Percentiles rank a stretch among this genome's conserved stretches.
These are phyloP conservation scores for Corymbia maculata DNA, from an alignment of 345 rosid genomes.

Conservation along the genomic window DNA sequence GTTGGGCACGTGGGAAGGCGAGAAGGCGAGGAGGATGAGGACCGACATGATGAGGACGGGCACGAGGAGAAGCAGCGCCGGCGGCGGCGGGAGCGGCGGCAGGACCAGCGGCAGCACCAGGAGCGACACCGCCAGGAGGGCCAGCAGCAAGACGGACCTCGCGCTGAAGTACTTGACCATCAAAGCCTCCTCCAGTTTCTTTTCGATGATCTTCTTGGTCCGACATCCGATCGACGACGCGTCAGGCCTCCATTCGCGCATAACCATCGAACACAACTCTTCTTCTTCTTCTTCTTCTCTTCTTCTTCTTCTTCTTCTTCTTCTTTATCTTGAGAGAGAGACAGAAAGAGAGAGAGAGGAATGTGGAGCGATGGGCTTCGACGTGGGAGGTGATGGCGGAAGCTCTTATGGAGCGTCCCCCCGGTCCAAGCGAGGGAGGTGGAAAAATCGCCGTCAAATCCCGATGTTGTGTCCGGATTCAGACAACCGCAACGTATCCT, in stretches of 20 bases:
- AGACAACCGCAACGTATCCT: background rate
- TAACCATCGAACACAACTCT: background rate
- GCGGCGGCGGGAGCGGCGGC: conserved; percentile 13
- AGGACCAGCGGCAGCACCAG: conserved; percentile 5
- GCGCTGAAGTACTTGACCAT: background rate
- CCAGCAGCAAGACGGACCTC: background rate
- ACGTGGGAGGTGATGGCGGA: background rate
- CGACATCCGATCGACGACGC: background rate
- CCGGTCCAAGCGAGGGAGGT: background rate
- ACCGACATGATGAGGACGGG: conserved; percentile 6
- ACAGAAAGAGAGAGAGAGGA: background rate
- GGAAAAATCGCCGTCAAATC: background rate
- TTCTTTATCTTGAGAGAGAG: background rate
- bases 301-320: background rate
- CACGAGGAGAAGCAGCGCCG: conserved; percentile 3
- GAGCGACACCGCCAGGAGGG: background rate
- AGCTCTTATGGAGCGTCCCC: background rate
- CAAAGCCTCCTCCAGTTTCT: background rate
- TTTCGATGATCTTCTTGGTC: background rate
- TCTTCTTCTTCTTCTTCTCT: background rate
- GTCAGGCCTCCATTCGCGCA: background rate
- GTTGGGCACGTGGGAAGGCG: background rate
- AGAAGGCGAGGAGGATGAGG: conserved; percentile 4
- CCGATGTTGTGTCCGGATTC: background rate
- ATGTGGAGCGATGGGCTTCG: background rate